Evolutionary conservation across 2,329 filamentous ascomycete genomes (phyloP).

Genomic region (Clathrospora elynae): DNA sequence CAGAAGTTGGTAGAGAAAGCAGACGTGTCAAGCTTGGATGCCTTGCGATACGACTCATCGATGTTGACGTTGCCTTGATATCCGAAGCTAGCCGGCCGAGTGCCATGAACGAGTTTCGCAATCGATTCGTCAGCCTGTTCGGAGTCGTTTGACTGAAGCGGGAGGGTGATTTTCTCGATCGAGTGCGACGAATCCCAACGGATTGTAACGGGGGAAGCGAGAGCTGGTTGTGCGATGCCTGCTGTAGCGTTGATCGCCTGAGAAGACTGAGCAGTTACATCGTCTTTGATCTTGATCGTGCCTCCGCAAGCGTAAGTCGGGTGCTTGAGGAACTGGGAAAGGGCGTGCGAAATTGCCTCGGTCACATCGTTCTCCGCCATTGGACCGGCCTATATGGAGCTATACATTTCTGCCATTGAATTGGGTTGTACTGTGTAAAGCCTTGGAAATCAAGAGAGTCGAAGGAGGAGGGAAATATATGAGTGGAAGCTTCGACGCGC

Average conservation of each 20-base stretch:
- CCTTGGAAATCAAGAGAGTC: too few species aligned
- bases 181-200: conserved; percentile 12
- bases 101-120: not conserved
- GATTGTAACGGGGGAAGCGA: conserved; percentile 7
- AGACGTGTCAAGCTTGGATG: conserved; percentile 55
- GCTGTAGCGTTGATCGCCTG: not conserved
- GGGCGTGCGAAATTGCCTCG: not conserved
- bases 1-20: conserved; percentile 58
- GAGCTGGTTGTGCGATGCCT: too few species aligned
- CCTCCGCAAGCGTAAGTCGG: conserved; percentile 11
- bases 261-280: not conserved
- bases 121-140: not conserved
- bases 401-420: too few species aligned
- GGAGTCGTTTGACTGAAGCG: not conserved
- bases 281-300: not conserved
- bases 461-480: too few species aligned
- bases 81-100: conserved; percentile 57
- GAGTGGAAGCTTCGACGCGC: too few species aligned
- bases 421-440: too few species aligned
- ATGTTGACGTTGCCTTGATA: conserved; percentile 53
- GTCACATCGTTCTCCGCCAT: not conserved
- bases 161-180: conserved; percentile 9
- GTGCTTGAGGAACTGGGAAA: not conserved
- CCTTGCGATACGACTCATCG: conserved; percentile 61
- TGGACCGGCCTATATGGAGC: too few species aligned